Conservation (phyloP, 192 early-diverging fungal genomes). For the Coemansia sp. region DNA sequence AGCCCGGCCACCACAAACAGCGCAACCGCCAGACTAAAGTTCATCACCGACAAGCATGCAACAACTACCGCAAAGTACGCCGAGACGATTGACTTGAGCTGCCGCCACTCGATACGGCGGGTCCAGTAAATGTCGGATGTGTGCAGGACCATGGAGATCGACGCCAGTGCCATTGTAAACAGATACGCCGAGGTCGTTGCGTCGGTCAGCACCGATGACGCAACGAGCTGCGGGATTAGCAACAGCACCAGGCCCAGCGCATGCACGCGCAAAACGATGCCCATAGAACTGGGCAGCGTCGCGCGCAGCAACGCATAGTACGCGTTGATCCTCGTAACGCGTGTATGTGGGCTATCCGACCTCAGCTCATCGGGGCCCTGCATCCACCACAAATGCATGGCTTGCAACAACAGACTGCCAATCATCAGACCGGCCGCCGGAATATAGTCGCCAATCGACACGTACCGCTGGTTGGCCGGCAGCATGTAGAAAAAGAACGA, state of each 20-base stretch:
- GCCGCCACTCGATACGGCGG: conserved; percentile 38
- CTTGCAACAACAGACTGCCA: conserved; percentile 68
- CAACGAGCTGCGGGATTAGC: conserved; percentile 19
- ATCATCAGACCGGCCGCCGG: conserved; percentile 79
- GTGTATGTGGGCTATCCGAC: conserved; percentile 32
- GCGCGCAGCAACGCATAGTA: conserved; percentile 41
- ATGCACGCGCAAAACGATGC: conserved; percentile 41
- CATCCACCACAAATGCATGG: conserved; percentile 58
- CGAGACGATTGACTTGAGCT: conserved; percentile 41
- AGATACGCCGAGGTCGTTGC: conserved; percentile 30
- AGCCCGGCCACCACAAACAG: conserved; percentile 59
- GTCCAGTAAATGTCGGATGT: conserved; percentile 53
- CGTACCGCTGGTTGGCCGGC: conserved; percentile 70
- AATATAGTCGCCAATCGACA: conserved; percentile 88
- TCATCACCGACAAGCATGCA: conserved; percentile 66
- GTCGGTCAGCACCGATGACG: conserved; percentile 20
- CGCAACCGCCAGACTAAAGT: conserved; percentile 68
- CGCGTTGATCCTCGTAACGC: conserved; percentile 39
- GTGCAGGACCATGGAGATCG: conserved; percentile 54
- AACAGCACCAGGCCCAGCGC: conserved; percentile 46
- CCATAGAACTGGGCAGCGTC: conserved; percentile 28
- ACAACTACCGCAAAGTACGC: conserved; percentile 60
- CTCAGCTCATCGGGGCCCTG: conserved; percentile 37
- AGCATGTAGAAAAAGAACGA: conserved; percentile 97
- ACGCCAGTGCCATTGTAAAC: conserved; percentile 31